Evolutionary conservation across 208 protist species (phyloP), one percentile per base, ranked within the genome.

Genomic region (Dictyostelium gargantuum): DNA sequence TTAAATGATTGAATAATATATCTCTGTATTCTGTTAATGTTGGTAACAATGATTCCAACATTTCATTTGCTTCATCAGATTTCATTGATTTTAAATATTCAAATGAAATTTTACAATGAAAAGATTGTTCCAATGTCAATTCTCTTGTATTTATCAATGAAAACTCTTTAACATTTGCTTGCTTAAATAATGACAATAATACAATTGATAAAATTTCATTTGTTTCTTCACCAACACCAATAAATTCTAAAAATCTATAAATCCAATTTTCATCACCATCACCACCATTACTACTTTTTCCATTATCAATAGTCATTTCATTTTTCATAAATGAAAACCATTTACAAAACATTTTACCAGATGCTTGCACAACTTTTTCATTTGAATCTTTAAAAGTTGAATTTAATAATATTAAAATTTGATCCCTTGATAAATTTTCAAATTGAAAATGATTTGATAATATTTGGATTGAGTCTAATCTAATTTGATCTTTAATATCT

Each of bases 21-120:
- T 89, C 68, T 40, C 66, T 38, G 21, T 32, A 89, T 19, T 89
- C 68, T 0, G 82, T 89, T 0, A 89, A 26, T 6, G 82, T 85
- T 40, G 82, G 82, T 21, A 89, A 17, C 6, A 76, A 17, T 13
- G 48, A 10, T 1, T 89, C 82, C 6, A 89, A 13, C 10, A 1
- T 21, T 6, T 89, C 68, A 3, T 66, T 38, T 1, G n/a, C 26
- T 26, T 40, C n/a, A 19, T 21, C 8, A 10, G 44, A 23, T 35
- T 26, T 40, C 5, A 56, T 10, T 8, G 73, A 79, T 17, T 56
- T 52, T 32, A 56, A 56, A 79, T 79, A 56, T 79, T 56, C 23
- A 56, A 19, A 56, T 48, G 44, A 19, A 40, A 79, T 21, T 56
- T 40, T 40, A 56, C 73, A 79, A 56, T 79, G 44, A 38, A 79